These are phyloP conservation scores for Colletotrichum plurivorum DNA, from an alignment of 2,329 filamentous ascomycete genomes.

Conservation along the genomic window DNA sequence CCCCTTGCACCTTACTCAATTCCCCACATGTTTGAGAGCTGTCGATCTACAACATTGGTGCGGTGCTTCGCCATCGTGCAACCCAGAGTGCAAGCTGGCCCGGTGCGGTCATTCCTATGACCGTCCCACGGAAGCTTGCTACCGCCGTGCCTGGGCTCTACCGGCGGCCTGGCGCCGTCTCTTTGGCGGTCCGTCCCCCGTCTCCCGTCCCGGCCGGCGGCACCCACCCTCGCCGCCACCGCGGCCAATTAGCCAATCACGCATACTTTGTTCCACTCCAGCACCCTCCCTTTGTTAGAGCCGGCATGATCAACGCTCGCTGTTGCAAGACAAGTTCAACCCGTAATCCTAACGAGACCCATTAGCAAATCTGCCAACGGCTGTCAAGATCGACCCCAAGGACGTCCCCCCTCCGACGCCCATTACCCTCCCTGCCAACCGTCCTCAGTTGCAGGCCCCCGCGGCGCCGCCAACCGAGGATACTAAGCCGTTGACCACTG, in stretches of 20 bases:
- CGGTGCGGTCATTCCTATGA: constrained; percentile 37
- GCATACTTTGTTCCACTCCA: neutral
- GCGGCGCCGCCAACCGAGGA: constrained; percentile 40
- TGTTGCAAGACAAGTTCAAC: neutral
- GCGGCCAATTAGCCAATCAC: constrained; percentile 6
- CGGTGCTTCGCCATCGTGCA: neutral
- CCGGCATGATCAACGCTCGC: neutral
- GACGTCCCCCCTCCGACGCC: constrained; percentile 71
- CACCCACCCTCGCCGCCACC: no score
- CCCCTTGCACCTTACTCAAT: no score
- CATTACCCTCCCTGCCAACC: constrained; percentile 63
- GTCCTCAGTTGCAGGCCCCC: constrained; percentile 45
- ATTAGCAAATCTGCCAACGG: constrained; percentile 45
- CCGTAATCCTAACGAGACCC: constrained; percentile 32
- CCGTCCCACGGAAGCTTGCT: constrained; percentile 46
- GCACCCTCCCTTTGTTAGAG: neutral
- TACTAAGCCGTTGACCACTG: constrained; percentile 58
- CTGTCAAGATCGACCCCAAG: constrained; percentile 57
- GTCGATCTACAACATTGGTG: constrained; percentile 22
- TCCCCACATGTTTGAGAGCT: neutral
- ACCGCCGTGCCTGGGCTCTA: constrained; percentile 39
- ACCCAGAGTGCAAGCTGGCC: constrained; percentile 21
- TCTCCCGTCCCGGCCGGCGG: neutral
- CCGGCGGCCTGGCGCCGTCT: constrained; percentile 10
- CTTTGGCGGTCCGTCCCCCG: constrained; percentile 25